A percentile compares a stretch with the other conserved stretches of the same genome.
Conservation (phyloP, 2,329 filamentous ascomycete genomes). For the Endothia cerciana region DNA sequence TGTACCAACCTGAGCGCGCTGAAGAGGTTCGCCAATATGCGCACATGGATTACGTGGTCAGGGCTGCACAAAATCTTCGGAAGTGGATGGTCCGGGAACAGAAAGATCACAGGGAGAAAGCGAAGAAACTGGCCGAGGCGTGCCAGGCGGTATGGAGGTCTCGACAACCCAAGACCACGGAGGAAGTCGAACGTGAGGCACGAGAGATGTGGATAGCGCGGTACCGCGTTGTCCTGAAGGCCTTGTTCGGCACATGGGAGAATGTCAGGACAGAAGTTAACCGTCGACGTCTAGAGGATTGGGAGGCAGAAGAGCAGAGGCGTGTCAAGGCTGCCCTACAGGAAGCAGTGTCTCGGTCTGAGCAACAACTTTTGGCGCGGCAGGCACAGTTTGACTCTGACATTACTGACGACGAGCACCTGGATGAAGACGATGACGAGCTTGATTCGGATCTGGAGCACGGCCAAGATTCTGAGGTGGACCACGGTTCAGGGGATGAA, state of each 20-base stretch:
- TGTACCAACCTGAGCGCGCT: slow-evolving; percentile 72
- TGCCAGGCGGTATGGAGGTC: slow-evolving; percentile 76
- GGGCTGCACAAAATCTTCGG: slow-evolving; percentile 79
- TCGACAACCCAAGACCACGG: slow-evolving; percentile 73
- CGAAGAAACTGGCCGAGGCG: slow-evolving; percentile 79
- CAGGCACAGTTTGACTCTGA: slow-evolving; percentile 59
- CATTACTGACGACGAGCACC: slow-evolving; percentile 46
- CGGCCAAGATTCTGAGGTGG: slow-evolving; percentile 34
- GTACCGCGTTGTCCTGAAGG: slow-evolving; percentile 72
- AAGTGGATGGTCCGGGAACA: slow-evolving; percentile 81
- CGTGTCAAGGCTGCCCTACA: slow-evolving; percentile 71
- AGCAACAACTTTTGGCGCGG: slow-evolving; percentile 69
- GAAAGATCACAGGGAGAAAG: slow-evolving; percentile 72
- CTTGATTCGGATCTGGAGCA: slow-evolving; percentile 44
- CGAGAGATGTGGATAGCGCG: slow-evolving; percentile 66
- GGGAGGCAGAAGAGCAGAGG: slow-evolving; percentile 67
- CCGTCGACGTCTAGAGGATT: slow-evolving; percentile 60
- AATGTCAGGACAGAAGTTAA: slow-evolving; percentile 67
- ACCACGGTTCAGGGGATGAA: slow-evolving; percentile 43
- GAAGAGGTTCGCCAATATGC: slow-evolving; percentile 83
- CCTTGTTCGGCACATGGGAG: slow-evolving; percentile 62
- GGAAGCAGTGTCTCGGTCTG: slow-evolving; percentile 73
- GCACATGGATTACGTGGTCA: slow-evolving; percentile 83
- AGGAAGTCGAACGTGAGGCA: slow-evolving; percentile 82
- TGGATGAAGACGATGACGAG: slow-evolving; percentile 42